A percentile compares a stretch with the other conserved stretches of the same genome.
phyloP scores from a whole-genome alignment of 768 basidiomycete species.

The Pisolithus sp. region DNA sequence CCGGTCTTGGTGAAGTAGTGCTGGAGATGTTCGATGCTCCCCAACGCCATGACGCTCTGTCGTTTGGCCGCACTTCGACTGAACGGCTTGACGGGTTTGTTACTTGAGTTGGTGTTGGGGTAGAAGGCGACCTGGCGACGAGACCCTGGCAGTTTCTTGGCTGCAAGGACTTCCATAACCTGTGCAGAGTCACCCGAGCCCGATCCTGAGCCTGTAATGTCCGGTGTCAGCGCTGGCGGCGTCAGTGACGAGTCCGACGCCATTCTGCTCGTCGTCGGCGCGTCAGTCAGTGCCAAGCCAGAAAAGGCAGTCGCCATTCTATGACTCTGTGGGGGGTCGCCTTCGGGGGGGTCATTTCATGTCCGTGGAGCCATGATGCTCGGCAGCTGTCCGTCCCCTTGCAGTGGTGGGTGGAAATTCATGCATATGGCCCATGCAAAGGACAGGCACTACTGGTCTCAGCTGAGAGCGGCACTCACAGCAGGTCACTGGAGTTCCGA shows the following conservation, averaged over 20 bases:
- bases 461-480: slow-evolving; percentile 64
- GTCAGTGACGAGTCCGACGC: slow-evolving; percentile 33
- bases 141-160: slow-evolving; percentile 32
- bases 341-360: too few species aligned
- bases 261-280: slow-evolving; percentile 10
- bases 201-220: slow-evolving; percentile 43
- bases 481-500: slow-evolving; percentile 67
- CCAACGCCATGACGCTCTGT: slow-evolving; percentile 88
- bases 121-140: slow-evolving; percentile 74
- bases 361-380: too few species aligned
- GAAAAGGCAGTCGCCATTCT: slow-evolving; percentile 5
- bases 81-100: slow-evolving; percentile 79
- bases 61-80: slow-evolving; percentile 88
- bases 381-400: too few species aligned
- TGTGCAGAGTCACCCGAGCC: background rate
- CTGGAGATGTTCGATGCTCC: slow-evolving; percentile 95
- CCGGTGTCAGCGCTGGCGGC: slow-evolving; percentile 54
- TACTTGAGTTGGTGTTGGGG: slow-evolving; percentile 61
- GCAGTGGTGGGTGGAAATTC: background rate
- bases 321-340: too few species aligned
- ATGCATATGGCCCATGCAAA: slow-evolving; percentile 43
- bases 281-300: background rate
- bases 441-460: slow-evolving; percentile 72
- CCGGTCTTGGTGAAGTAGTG: slow-evolving; percentile 92
- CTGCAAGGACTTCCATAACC: background rate